Percentiles rank a stretch among this genome's conserved stretches.
Evolutionary conservation across 2,329 filamentous ascomycete genomes (phyloP).

Genomic region (Dactylellina cionopaga): DNA sequence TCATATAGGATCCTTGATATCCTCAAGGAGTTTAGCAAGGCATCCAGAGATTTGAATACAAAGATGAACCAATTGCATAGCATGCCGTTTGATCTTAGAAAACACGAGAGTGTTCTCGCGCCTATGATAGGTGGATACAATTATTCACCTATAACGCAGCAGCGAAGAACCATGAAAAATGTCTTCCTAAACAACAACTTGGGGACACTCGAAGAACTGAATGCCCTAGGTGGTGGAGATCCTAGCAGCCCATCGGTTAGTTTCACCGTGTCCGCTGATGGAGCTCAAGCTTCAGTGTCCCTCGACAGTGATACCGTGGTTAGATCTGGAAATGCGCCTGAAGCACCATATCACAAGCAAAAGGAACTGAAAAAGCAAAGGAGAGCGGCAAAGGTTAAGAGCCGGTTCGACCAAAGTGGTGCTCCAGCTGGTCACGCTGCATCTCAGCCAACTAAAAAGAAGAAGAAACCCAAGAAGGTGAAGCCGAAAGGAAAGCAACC

Average conservation of each 20-base stretch:
- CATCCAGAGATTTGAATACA: constrained; percentile 68
- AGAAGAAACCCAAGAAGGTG: constrained; percentile 26
- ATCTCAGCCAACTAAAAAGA: neutral
- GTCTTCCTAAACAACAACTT: constrained; percentile 46
- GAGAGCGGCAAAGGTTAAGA: constrained; percentile 42
- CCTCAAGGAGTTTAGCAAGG: constrained; percentile 74
- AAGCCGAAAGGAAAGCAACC: constrained; percentile 19
- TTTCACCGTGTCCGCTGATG: constrained; percentile 4
- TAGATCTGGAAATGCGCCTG: neutral
- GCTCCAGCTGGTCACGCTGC: neutral
- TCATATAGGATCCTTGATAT: constrained; percentile 77
- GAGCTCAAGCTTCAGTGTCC: neutral
- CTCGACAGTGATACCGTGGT: neutral
- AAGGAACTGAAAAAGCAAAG: constrained; percentile 44
- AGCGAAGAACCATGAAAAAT: constrained; percentile 65
- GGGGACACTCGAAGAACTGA: constrained; percentile 43
- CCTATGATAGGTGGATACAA: constrained; percentile 76
- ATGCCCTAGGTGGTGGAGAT: constrained; percentile 17
- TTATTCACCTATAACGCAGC: constrained; percentile 77
- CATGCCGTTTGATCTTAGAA: constrained; percentile 57
- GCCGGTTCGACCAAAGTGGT: constrained; percentile 8
- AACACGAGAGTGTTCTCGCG: constrained; percentile 71
- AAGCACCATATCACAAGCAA: neutral
- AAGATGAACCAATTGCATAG: constrained; percentile 68
- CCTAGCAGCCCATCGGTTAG: neutral